phyloP scores from a whole-genome alignment of 768 basidiomycete genomes.

The Boletus speciosus region DNA sequence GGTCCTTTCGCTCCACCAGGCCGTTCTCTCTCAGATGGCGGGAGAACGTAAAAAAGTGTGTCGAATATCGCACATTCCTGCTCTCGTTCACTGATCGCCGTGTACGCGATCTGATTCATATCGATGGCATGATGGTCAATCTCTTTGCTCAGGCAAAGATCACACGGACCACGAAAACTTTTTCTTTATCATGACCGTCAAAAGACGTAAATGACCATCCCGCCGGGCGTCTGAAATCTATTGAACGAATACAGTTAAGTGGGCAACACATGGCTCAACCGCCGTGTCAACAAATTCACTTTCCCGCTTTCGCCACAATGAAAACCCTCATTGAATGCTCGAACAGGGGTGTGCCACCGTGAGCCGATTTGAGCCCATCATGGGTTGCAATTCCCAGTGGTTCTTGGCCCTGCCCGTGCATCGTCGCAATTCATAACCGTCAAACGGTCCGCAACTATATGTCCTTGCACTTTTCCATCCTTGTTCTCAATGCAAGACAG shows the following conservation, averaged over 20 bases:
- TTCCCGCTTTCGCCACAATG: not conserved
- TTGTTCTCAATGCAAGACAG: not conserved
- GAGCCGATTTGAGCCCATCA: not conserved
- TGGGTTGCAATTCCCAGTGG: not conserved
- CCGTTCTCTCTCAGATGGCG: not conserved
- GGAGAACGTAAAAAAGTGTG: constrained; percentile 22
- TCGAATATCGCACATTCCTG: not conserved
- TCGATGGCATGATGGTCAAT: not conserved
- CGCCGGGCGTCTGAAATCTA: not conserved
- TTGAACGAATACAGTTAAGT: not conserved
- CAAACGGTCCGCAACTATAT: not conserved
- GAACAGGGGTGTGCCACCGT: not conserved
- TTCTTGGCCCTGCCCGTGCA: not conserved
- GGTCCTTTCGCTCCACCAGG: not conserved
- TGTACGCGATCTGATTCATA: constrained; percentile 8
- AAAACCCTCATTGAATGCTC: not conserved
- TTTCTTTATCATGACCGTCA: constrained; percentile 3
- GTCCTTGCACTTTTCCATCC: not conserved
- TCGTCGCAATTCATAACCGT: constrained; percentile 14
- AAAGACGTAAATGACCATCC: constrained; percentile 20
- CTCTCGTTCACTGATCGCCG: constrained; percentile 4
- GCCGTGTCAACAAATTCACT: constrained; percentile 1
- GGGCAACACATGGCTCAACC: not conserved
- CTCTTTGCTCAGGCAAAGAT: not conserved
- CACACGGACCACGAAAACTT: not conserved